Percentiles rank a stretch among this genome's conserved stretches.
These are phyloP conservation scores for Chaetomiaceae sp. DNA, from an alignment of 2,329 filamentous ascomycete genomes.

Conservation along the genomic window DNA sequence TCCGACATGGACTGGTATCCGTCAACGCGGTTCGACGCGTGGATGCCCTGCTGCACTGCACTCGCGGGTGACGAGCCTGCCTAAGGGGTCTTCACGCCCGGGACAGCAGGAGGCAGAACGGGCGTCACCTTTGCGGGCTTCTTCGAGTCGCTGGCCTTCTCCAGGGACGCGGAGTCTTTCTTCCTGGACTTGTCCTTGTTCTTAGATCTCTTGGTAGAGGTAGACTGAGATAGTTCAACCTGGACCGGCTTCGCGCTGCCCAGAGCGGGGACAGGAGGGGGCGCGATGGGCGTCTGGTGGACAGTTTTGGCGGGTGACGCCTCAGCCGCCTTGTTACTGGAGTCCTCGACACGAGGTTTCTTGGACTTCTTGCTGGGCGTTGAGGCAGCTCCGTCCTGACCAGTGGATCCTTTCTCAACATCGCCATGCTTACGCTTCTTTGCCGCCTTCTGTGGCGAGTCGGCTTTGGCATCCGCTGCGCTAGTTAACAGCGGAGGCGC, in stretches of 20 bases:
- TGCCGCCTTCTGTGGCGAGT: slow-evolving; percentile 9
- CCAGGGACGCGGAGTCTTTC: slow-evolving; percentile 14
- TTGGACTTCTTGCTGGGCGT: slow-evolving; percentile 28
- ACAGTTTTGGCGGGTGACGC: slow-evolving; percentile 1
- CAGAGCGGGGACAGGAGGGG: slow-evolving; percentile 10
- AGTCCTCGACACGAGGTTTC: slow-evolving; percentile 20
- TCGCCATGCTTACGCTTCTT: slow-evolving; percentile 37
- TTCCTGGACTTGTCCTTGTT: slow-evolving; percentile 25
- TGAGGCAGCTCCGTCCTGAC: slow-evolving; percentile 15
- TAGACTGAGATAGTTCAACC: background rate
- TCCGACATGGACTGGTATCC: slow-evolving; percentile 16
- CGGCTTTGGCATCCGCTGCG: slow-evolving; percentile 17
- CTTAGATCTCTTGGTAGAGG: slow-evolving; percentile 30
- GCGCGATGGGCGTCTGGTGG: slow-evolving; percentile 19
- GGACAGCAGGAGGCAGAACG: slow-evolving; percentile 20
- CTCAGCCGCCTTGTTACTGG: background rate
- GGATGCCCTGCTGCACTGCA: background rate
- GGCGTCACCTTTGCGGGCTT: slow-evolving; percentile 24
- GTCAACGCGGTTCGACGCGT: background rate
- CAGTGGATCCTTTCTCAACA: slow-evolving; percentile 23
- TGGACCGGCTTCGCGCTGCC: background rate
- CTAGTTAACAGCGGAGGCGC: slow-evolving; percentile 25
- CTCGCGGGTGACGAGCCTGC: slow-evolving; percentile 11
- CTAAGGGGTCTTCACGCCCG: slow-evolving; percentile 21
- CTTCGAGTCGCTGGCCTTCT: slow-evolving; percentile 14